Percentiles rank a stretch among this genome's conserved stretches.
Conservation (phyloP, 176 grass and related monocot genomes). For the Rhynchospora pubera region DNA sequence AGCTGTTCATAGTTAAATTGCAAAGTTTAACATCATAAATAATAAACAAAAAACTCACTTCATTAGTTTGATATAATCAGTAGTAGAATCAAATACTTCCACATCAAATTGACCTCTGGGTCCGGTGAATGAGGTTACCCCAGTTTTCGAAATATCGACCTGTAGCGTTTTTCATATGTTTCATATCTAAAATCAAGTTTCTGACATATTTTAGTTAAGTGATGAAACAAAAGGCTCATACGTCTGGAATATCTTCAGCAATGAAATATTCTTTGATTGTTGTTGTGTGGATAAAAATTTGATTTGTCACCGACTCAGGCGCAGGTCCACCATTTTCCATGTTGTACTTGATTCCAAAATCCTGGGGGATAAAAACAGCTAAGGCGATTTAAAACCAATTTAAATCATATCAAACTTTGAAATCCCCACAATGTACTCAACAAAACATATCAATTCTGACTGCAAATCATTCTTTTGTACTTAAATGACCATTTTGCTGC, state of each 20-base stretch:
- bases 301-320: slow-evolving; percentile 84
- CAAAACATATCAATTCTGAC: background rate
- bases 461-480: background rate
- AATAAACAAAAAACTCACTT: slow-evolving; percentile 54
- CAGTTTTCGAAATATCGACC: slow-evolving; percentile 80
- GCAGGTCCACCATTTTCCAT: slow-evolving; percentile 99
- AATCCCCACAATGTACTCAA: background rate
- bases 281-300: slow-evolving; percentile 81
- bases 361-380: slow-evolving; percentile 44
- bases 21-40: slow-evolving; percentile 1
- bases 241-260: slow-evolving; percentile 80
- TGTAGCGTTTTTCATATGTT: slow-evolving; percentile 16
- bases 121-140: slow-evolving; percentile 70
- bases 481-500: background rate
- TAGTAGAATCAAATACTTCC: slow-evolving; percentile 87
- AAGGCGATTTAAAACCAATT: slow-evolving; percentile 2
- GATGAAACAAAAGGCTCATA: slow-evolving; percentile 27
- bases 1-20: background rate
- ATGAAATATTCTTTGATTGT: slow-evolving; percentile 73
- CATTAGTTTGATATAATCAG: slow-evolving; percentile 93
- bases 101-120: slow-evolving; percentile 87
- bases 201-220: background rate
- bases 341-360: slow-evolving; percentile 99
- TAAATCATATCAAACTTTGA: slow-evolving; percentile 1
- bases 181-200: background rate